Base-by-base conservation (phyloP, 163 green algal species). In the Chloroidium sp. region DNA sequence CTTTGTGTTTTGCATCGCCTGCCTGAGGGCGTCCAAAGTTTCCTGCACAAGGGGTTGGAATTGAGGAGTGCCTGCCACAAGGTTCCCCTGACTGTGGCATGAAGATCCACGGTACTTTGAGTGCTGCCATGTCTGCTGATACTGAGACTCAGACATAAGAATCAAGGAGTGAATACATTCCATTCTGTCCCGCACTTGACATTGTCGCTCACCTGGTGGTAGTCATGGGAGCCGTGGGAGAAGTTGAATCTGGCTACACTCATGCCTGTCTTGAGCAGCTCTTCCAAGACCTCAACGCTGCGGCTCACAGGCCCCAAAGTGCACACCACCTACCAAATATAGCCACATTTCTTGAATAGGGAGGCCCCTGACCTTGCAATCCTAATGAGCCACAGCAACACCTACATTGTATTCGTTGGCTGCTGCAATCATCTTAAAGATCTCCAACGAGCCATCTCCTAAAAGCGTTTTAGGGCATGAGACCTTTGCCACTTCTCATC, bases 231-330 rank as follows among this genome's bases (percentile, higher is more conserved):
- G 36, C 96, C 95, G 85, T 98, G 95, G 4, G 89, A 97, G 84
- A 99, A 99, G 87, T 99, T 98, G 90, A 98, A 99, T 76, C 95
- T 91, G 1, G 96, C 96, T 3, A 99, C 94, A 76, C 90, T 96
- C 96, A 99, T 99, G 61, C 96, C 96, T 59, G 91, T 90, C 0
- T 86, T 85, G 77, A 99, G 90, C 76, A 99, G 92, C 86, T 98
- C 92, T 85, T 97, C 93, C 58, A 98, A 85, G 6, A 97, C 87
- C 76, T 91, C 83, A 6, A 98, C 92, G 3, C 67, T 86, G n/a
- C 93, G 84, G 2, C 89, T 95, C 82, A 91, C 91, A 1, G 96
- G 96, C 0, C 96, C 96, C 67, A 99, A 87, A 2, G 96, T 99
- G 87, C 95, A 99, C 62, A 99, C 93, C 36, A 98, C 89, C 93